phyloP scores from a whole-genome alignment of 2,329 filamentous ascomycete genomes.

The Epichloe coenophiala region DNA sequence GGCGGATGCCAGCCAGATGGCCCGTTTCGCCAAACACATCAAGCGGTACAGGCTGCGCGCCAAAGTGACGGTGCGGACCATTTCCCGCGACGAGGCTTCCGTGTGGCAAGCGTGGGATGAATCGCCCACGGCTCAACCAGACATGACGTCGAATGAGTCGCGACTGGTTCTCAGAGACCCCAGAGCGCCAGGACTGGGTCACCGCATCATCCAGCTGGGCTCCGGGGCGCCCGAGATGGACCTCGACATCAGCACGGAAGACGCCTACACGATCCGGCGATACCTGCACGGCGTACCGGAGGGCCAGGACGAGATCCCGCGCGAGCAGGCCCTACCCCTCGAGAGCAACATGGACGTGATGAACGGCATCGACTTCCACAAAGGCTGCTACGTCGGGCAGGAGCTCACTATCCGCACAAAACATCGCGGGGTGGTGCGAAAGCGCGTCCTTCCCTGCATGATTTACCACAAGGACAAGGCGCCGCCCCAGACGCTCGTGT shows the following conservation, averaged over 20 bases:
- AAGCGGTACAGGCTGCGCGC: constrained; percentile 76
- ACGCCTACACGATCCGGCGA: constrained; percentile 59
- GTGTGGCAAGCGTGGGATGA: constrained; percentile 69
- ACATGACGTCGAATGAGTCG: constrained; percentile 1
- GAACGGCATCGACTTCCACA: constrained; percentile 78
- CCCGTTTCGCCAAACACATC: constrained; percentile 54
- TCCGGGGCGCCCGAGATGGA: constrained; percentile 23
- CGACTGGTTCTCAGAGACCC: constrained; percentile 33
- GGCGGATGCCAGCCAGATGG: constrained; percentile 56
- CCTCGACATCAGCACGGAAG: constrained; percentile 33
- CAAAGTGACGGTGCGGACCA: constrained; percentile 55
- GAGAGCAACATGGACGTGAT: constrained; percentile 83
- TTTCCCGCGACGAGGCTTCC: constrained; percentile 50
- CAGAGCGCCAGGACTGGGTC: constrained; percentile 42
- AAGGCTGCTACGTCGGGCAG: constrained; percentile 95
- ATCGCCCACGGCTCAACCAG: constrained; percentile 9
- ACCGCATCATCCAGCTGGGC: constrained; percentile 28
- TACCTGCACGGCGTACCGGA: constrained; percentile 75
- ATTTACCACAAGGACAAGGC: constrained; percentile 43
- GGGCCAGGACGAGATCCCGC: constrained; percentile 64
- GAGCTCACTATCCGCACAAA: constrained; percentile 92
- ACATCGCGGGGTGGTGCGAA: constrained; percentile 85
- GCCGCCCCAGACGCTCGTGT: constrained; percentile 29
- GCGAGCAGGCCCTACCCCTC: constrained; percentile 62
- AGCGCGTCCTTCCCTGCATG: constrained; percentile 71